A percentile compares a stretch with the other conserved stretches of the same genome.
Conservation (phyloP, 2,329 filamentous ascomycete genomes). For the Penicillium sp. region DNA sequence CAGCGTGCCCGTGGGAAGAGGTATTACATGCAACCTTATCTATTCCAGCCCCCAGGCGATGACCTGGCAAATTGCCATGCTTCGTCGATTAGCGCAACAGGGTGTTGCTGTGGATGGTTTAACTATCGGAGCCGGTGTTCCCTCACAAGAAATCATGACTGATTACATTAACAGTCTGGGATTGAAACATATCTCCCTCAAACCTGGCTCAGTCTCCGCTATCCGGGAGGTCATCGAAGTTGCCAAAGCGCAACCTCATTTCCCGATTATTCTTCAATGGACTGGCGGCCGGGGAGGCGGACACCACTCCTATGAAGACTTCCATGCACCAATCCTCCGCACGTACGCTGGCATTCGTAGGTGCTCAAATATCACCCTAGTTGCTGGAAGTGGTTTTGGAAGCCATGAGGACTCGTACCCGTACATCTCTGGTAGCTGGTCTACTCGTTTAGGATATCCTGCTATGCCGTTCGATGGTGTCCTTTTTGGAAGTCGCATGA, state of each 20-base stretch:
- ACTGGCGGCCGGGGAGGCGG: constrained; percentile 90
- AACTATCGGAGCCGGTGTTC: constrained; percentile 88
- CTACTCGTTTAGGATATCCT: constrained; percentile 77
- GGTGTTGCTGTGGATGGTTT: constrained; percentile 87
- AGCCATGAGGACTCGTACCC: constrained; percentile 86
- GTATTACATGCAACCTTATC: constrained; percentile 52
- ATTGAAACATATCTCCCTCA: constrained; percentile 90
- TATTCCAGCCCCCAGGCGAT: constrained; percentile 52
- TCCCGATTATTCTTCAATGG: constrained; percentile 90
- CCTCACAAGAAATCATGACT: constrained; percentile 85
- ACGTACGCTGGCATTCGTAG: constrained; percentile 88
- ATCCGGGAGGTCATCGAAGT: constrained; percentile 90
- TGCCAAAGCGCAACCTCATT: constrained; percentile 85
- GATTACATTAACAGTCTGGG: constrained; percentile 91
- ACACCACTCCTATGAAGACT: constrained; percentile 92
- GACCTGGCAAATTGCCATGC: constrained; percentile 51
- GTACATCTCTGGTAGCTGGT: constrained; percentile 86
- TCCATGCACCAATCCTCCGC: constrained; percentile 82
- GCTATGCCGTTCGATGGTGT: constrained; percentile 93
- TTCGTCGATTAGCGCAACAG: constrained; percentile 57
- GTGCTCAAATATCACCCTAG: constrained; percentile 78
- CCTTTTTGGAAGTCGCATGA: constrained; percentile 86
- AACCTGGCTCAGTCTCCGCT: constrained; percentile 81
- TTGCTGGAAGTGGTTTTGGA: constrained; percentile 89
- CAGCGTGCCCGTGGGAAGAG: constrained; percentile 64